Evolutionary conservation across 1,284 basidiomycete genomes (phyloP), one percentile per base, ranked within the genome.

Genomic region (Phylloboletellus chloephorus): DNA sequence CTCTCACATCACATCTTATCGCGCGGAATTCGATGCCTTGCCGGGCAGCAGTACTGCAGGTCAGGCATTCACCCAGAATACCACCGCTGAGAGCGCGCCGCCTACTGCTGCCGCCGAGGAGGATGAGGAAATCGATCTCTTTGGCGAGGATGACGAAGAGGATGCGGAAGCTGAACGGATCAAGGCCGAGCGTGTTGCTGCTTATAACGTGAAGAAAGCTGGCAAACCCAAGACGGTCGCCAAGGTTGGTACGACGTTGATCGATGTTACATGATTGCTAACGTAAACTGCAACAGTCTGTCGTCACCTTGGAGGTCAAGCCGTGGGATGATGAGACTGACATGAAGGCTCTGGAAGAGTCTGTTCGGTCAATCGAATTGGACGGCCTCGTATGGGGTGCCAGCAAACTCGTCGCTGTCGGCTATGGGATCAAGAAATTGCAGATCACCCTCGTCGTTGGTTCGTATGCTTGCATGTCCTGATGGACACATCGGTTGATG

Each of bases 311-410:
- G 57, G 93, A 98, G 55, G 92, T 98, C 52, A 98, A 98, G 73
- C 95, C 94, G 35, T 95, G 94, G 95, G 95, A 98, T 65, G 94
- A 98, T 66, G 93, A 97, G 75, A 99, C 95, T 47, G 90, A 98
- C 72, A 93, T 99, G 91, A 76, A 64, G 39, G 85, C 71, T 42
- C 76, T 98, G 54, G 95, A 98, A 70, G 67, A 74, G 30, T 58
- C 72, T 31, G 93, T 98, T 43, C 85, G 95, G 51, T 82, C 85
- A 21, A 84, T 98, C 59, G 79, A 92, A 67, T 73, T 80, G 74
- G 86, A 90, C 45, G 95, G 96, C 63, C 84, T 99, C 50, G 79
- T 97, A 40, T 98, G 96, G 95, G 92, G 92, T 65, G 75, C 78
- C 39, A 85, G 82, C 72, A 93, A 90, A 71, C 74, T 95, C 43